Evolutionary conservation across 164 flowering plant genomes (phyloP).

Genomic region (Dillenia turbinata): DNA sequence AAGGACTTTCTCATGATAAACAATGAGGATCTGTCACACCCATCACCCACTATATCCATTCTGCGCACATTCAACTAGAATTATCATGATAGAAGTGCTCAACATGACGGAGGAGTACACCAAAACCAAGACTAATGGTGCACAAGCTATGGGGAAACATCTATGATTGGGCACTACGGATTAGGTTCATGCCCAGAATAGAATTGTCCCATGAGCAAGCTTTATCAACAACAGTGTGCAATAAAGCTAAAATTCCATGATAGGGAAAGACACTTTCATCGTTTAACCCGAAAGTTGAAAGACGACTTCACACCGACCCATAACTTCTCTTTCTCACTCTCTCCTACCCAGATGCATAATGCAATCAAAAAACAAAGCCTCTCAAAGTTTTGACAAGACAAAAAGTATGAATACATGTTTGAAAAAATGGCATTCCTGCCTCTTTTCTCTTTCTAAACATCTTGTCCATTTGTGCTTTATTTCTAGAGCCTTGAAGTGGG

Average conservation of each 20-base stretch:
- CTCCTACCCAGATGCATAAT: too few relatives aligned
- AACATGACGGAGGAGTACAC: too few relatives aligned
- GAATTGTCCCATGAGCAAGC: background rate
- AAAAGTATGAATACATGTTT: constrained; percentile 17
- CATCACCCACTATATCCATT: too few relatives aligned
- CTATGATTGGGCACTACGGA: background rate
- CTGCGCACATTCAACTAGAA: too few relatives aligned
- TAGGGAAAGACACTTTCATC: constrained; percentile 46
- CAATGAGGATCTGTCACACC: too few relatives aligned
- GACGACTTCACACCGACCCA: constrained; percentile 12
- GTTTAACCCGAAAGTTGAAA: constrained; percentile 37
- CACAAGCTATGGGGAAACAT: too few relatives aligned
- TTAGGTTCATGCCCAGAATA: background rate
- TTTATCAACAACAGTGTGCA: constrained; percentile 8
- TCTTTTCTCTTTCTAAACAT: constrained; percentile 7
- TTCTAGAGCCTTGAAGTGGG: constrained; percentile 19
- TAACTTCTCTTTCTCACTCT: constrained; percentile 3
- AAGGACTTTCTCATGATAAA: too few relatives aligned
- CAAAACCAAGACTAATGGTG: too few relatives aligned
- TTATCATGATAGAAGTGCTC: too few relatives aligned
- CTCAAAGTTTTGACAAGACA: constrained; percentile 26
- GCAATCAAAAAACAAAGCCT: constrained; percentile 2
- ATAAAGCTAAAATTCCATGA: constrained; percentile 21
- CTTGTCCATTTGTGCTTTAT: constrained; percentile 12
- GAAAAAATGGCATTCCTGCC: constrained; percentile 16